A percentile compares a stretch with the other conserved stretches of the same genome.
These are phyloP conservation scores for Linanthus parryae DNA, from an alignment of 148 eudicot genomes.

Conservation along the genomic window DNA sequence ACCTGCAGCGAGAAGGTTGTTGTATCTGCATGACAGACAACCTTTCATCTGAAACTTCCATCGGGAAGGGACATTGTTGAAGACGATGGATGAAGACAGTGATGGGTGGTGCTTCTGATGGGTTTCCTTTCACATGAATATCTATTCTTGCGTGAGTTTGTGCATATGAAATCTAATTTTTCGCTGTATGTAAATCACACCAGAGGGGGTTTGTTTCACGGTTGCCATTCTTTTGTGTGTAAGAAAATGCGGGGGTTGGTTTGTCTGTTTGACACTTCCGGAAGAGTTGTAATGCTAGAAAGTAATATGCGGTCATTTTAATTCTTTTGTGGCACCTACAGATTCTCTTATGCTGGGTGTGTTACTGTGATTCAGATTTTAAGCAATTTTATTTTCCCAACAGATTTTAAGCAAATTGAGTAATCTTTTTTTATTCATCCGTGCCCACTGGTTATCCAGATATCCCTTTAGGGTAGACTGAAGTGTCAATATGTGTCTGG, in stretches of 20 bases:
- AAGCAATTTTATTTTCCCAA: no score
- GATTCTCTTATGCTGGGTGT: background rate
- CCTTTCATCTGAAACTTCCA: conserved; percentile 18
- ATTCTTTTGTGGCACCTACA: background rate
- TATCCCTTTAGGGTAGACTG: no score
- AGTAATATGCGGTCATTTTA: background rate
- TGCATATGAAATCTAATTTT: conserved; percentile 22
- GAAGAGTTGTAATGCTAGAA: conserved; percentile 1
- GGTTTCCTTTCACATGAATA: background rate
- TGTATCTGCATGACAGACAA: conserved; percentile 35
- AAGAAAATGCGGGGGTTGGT: background rate
- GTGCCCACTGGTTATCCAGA: no score
- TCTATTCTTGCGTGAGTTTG: conserved; percentile 18
- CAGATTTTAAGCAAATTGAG: no score
- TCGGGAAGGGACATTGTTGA: background rate
- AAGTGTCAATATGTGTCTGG: no score
- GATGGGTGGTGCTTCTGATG: background rate
- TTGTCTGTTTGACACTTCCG: conserved; percentile 8
- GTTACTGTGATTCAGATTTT: background rate
- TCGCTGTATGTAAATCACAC: conserved; percentile 9
- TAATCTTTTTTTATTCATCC: no score
- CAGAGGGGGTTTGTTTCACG: conserved; percentile 7
- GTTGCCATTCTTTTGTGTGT: background rate
- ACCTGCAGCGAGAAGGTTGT: conserved; percentile 62
- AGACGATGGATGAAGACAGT: conserved; percentile 1